These are phyloP conservation scores for Phragmites australis DNA, from an alignment of 176 grass and related monocot genomes.

Conservation along the genomic window DNA sequence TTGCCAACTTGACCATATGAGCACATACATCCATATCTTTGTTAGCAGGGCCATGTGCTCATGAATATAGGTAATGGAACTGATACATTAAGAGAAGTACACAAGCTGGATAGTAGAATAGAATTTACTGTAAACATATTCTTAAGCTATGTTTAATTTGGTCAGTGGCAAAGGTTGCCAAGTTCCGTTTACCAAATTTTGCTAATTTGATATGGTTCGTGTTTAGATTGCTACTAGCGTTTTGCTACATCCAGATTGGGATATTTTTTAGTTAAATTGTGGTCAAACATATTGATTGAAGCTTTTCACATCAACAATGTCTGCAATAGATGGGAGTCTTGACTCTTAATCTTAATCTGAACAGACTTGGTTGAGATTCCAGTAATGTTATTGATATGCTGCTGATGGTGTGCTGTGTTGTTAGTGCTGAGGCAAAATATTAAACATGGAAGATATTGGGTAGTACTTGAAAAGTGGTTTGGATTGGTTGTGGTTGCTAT, in stretches of 20 bases:
- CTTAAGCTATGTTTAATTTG: neutral
- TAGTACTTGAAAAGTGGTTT: neutral
- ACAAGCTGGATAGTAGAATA: neutral
- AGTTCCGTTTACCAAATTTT: neutral
- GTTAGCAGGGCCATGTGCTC: constrained; percentile 14
- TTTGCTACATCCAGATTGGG: neutral
- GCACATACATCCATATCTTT: constrained; percentile 2
- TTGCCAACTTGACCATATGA: neutral
- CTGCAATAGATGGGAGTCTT: neutral
- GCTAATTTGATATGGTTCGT: neutral
- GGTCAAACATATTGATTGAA: neutral
- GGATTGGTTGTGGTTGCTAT: neutral
- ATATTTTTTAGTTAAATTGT: constrained; percentile 1
- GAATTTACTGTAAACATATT: neutral
- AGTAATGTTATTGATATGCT: neutral
- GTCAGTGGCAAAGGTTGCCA: neutral
- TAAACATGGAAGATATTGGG: neutral
- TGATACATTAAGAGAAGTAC: constrained; percentile 17
- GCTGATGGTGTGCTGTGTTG: neutral
- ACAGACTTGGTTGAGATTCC: neutral
- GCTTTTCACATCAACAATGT: neutral
- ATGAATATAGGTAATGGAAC: constrained; percentile 2
- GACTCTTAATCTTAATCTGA: neutral
- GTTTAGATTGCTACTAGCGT: neutral
- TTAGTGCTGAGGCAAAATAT: neutral